Conservation (phyloP, 2,329 filamentous ascomycete species). For the Salinomyces thailandicus region DNA sequence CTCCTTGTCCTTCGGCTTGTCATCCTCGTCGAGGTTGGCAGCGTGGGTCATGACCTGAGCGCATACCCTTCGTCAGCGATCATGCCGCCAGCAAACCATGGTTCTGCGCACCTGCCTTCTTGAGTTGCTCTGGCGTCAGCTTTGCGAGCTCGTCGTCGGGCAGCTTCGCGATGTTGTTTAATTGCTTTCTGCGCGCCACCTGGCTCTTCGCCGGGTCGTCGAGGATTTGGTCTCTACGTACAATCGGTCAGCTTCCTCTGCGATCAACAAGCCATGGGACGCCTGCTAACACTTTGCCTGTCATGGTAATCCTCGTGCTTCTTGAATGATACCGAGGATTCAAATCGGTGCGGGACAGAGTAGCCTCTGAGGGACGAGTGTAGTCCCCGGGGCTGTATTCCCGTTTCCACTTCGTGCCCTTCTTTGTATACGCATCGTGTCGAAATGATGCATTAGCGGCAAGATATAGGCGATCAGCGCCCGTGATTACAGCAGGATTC, state of each 20-base stretch:
- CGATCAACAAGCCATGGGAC: conserved; percentile 9
- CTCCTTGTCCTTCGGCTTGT: conserved; percentile 12
- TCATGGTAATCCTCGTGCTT: too few species aligned
- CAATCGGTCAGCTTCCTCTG: conserved; percentile 45
- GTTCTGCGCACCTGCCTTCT: conserved; percentile 3
- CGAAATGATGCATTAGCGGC: too few species aligned
- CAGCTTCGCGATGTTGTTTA: conserved; percentile 6
- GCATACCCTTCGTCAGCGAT: background rate
- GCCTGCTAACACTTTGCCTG: too few species aligned
- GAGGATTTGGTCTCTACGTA: conserved; percentile 1
- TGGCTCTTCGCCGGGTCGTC: conserved; percentile 7
- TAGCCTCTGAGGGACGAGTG: too few species aligned
- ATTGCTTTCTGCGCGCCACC: conserved; percentile 3
- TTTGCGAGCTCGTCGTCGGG: conserved; percentile 9
- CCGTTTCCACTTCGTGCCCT: too few species aligned
- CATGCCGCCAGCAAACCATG: conserved; percentile 4
- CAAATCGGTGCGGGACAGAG: too few species aligned
- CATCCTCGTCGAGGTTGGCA: background rate
- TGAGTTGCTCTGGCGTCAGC: conserved; percentile 6
- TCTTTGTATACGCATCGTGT: too few species aligned
- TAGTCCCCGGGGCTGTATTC: too few species aligned
- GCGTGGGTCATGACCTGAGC: background rate
- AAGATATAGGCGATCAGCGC: too few species aligned
- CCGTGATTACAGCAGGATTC: too few species aligned
- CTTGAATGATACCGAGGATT: too few species aligned